Percentiles rank a stretch among this genome's conserved stretches.
These are phyloP conservation scores for Didymella arachidicola DNA, from an alignment of 2,329 filamentous ascomycete genomes.

Conservation along the genomic window DNA sequence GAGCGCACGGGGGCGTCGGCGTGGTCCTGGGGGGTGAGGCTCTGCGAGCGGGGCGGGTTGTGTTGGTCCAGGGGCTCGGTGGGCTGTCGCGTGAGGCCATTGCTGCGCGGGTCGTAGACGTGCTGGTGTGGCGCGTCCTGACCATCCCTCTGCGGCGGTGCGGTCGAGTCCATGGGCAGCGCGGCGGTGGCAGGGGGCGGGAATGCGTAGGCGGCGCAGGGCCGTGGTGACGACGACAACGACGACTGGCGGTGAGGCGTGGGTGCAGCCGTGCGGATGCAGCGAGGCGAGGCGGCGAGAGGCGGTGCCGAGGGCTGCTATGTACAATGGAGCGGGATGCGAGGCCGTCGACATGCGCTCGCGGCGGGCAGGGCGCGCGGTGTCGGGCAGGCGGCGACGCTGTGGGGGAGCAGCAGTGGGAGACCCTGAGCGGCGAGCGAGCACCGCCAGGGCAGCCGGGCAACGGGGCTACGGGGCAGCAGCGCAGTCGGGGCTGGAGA, in stretches of 20 bases:
- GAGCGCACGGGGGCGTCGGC: conserved; percentile 36
- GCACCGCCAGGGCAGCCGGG: conserved; percentile 33
- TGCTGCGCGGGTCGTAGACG: conserved; percentile 43
- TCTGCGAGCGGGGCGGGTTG: conserved; percentile 25
- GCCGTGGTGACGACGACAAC: conserved; percentile 1
- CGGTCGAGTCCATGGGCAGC: conserved; percentile 43
- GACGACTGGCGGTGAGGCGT: conserved; percentile 4
- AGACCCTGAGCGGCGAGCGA: conserved; percentile 36
- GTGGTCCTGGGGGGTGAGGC: conserved; percentile 35
- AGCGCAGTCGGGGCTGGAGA: conserved; percentile 4
- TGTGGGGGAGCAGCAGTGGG: conserved; percentile 9
- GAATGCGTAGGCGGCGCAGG: conserved; percentile 16
- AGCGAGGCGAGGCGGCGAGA: neutral
- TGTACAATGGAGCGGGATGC: conserved; percentile 1
- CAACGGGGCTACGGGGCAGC: neutral
- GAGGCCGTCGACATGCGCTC: conserved; percentile 3
- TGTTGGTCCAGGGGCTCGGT: conserved; percentile 41
- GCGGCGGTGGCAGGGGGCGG: conserved; percentile 4
- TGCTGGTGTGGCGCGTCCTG: conserved; percentile 39
- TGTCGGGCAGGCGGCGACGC: conserved; percentile 10
- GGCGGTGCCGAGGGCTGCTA: neutral
- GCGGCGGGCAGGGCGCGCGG: conserved; percentile 1
- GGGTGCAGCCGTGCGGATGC: neutral
- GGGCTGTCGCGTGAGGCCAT: conserved; percentile 42
- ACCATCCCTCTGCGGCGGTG: conserved; percentile 45